A percentile compares a stretch with the other conserved stretches of the same genome.
phyloP scores from a whole-genome alignment of 2,329 filamentous ascomycete genomes.

The Lasiodiplodia theobromae region DNA sequence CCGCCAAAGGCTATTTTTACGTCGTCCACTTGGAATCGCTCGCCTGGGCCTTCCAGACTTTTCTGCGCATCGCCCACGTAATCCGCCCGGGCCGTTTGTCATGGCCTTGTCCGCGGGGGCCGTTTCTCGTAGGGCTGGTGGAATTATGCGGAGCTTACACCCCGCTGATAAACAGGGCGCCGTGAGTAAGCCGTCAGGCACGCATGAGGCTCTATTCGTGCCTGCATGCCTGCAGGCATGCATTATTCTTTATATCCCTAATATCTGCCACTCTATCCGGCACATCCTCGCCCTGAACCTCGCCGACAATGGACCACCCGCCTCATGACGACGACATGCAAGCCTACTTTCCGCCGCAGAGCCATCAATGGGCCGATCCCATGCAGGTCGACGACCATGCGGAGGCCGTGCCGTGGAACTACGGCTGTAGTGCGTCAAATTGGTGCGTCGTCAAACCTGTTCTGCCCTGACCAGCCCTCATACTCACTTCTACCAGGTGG shows the following conservation, averaged over 20 bases:
- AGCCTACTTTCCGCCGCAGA: background rate
- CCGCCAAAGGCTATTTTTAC: constrained; percentile 17
- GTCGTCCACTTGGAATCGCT: constrained; percentile 65
- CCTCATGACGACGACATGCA: constrained; percentile 7
- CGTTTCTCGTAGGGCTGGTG: constrained; percentile 79
- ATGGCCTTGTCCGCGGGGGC: constrained; percentile 53
- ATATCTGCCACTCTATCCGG: background rate
- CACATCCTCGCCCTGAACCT: background rate
- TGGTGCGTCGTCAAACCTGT: constrained; percentile 7
- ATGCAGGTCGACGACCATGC: background rate
- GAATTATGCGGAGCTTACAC: constrained; percentile 42
- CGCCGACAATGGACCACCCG: constrained; percentile 9
- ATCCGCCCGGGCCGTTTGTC: constrained; percentile 14
- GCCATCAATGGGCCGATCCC: constrained; percentile 1
- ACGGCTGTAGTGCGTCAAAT: background rate
- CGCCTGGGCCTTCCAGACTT: constrained; percentile 76
- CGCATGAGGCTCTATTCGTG: constrained; percentile 12
- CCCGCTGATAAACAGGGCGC: constrained; percentile 25
- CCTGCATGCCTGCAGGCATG: background rate
- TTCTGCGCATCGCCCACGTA: constrained; percentile 72
- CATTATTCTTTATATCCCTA: background rate
- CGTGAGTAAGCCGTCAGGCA: constrained; percentile 26
- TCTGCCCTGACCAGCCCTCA: background rate
- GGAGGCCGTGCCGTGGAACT: constrained; percentile 6
- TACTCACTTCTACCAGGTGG: constrained; percentile 22